Evolutionary conservation across 768 basidiomycete genomes (phyloP), one percentile per base, ranked within the genome.

Genomic region (Boletus sp.): DNA sequence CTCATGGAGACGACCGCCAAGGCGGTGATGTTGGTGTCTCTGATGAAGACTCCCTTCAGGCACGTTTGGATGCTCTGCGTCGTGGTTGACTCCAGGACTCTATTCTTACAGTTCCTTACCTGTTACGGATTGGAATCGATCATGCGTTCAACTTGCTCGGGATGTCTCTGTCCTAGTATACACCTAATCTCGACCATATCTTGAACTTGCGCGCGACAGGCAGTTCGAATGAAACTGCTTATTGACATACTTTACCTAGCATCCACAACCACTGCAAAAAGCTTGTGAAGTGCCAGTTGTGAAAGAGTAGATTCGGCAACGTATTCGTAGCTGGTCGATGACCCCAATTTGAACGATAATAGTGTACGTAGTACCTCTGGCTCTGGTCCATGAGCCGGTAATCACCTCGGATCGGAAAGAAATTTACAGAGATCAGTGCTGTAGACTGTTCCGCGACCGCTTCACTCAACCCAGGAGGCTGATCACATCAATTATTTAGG

Each of bases 31-130:
- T 70, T 35, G 77, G 74, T 36, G 67, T 76, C 60, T 80, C 86
- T 1, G 96, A 95, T 62, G 91, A 98, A 73, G 95, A 97, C 70
- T 92, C 90, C 39, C 79, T 99, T 52, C 97, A 98, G 75, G 93
- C 94, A 17, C 80, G 97, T 59, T 72, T 99, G 61, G 94, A 98
- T 75, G 92, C 94, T 36, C 77, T 98, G 52, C 82, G 93, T 59
- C 80, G 87, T 66, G 83, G 87, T 36, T 90, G 70, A 78, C 39
- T 37, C 50, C 12, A 18, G 11, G 30, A 40, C 48, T 20, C 41
- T 42, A 14, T 29, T 17, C 46, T 48, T 47, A 47, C 30, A 47
- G 32, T 46, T 49, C 49, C 48, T 51, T 61, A 49, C 51, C 50
- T 58, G n/a, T 49, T 42, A 20, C 39, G 56, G 48, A 59, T 54